These are phyloP conservation scores for Trichoderma atroviride DNA, from an alignment of 2,329 filamentous ascomycete species.

Conservation along the genomic window DNA sequence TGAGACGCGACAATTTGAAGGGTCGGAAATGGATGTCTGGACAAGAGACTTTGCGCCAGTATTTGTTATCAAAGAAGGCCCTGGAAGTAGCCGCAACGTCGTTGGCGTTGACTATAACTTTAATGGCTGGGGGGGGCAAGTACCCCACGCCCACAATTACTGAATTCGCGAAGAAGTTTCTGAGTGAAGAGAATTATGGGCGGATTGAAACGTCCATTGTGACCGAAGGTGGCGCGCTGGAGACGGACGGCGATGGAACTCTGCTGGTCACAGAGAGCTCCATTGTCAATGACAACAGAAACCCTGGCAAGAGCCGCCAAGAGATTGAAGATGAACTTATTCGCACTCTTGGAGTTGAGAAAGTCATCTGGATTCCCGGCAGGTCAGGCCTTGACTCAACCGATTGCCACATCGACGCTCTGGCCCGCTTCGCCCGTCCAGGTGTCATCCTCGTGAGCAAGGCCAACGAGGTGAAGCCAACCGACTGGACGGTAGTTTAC, in stretches of 20 bases:
- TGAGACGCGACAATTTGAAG: constrained; percentile 22
- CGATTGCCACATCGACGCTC: constrained; percentile 37
- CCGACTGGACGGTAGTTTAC: constrained; percentile 31
- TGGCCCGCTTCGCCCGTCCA: constrained; percentile 34
- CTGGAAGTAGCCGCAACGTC: neutral
- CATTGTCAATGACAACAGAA: constrained; percentile 37
- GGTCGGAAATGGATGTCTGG: constrained; percentile 33
- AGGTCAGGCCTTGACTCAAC: constrained; percentile 33
- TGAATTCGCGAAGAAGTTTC: constrained; percentile 27
- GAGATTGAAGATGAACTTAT: constrained; percentile 33
- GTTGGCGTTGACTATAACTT: constrained; percentile 35
- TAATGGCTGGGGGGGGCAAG: constrained; percentile 38
- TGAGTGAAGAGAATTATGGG: neutral
- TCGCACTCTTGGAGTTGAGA: constrained; percentile 32
- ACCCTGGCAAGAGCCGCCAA: constrained; percentile 29
- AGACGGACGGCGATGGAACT: constrained; percentile 37
- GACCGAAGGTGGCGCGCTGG: constrained; percentile 35
- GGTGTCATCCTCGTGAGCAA: constrained; percentile 34
- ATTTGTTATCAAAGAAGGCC: constrained; percentile 28
- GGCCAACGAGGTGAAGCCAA: constrained; percentile 23
- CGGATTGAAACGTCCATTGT: constrained; percentile 25
- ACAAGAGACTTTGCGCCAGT: constrained; percentile 36
- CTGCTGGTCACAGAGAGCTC: constrained; percentile 36
- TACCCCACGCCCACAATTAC: constrained; percentile 24
- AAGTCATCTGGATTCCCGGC: constrained; percentile 37